Conservation (phyloP, 352 stramenopile species). For the Globisporangium mamillatum region DNA sequence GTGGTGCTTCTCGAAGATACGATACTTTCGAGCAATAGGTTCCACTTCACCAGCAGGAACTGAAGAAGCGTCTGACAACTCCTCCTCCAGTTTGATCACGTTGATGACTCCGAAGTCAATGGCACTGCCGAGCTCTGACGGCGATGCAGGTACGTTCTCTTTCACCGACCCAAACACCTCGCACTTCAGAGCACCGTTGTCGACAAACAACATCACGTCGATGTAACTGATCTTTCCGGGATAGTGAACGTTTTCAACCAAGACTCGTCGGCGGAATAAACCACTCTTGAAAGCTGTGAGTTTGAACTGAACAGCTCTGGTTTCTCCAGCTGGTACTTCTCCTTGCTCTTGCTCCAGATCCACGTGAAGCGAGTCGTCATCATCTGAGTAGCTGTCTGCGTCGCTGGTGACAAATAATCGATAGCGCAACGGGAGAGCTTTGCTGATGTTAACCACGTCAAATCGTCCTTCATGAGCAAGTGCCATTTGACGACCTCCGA, state of each 20-base stretch:
- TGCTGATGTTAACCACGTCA: slow-evolving; percentile 81
- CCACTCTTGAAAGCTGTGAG: slow-evolving; percentile 70
- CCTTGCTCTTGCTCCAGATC: slow-evolving; percentile 70
- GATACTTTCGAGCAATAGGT: slow-evolving; percentile 44
- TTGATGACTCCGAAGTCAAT: slow-evolving; percentile 65
- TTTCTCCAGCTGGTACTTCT: slow-evolving; percentile 62
- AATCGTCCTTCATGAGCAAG: slow-evolving; percentile 67
- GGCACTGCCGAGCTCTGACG: not conserved
- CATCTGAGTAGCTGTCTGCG: slow-evolving; percentile 71
- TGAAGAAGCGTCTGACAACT: slow-evolving; percentile 37
- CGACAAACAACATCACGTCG: slow-evolving; percentile 80
- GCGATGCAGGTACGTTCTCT: not conserved
- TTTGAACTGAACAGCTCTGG: slow-evolving; percentile 49
- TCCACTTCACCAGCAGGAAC: slow-evolving; percentile 32
- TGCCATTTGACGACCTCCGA: slow-evolving; percentile 34
- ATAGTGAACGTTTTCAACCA: slow-evolving; percentile 85
- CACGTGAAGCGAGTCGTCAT: slow-evolving; percentile 68
- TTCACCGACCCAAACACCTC: slow-evolving; percentile 22
- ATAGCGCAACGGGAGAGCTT: slow-evolving; percentile 71
- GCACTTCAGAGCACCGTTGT: slow-evolving; percentile 61
- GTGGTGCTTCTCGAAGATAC: slow-evolving; percentile 47
- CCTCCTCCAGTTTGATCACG: slow-evolving; percentile 71
- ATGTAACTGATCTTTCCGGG: slow-evolving; percentile 74
- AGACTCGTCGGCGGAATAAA: slow-evolving; percentile 74
- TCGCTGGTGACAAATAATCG: slow-evolving; percentile 65